phyloP scores from a whole-genome alignment of 371 early-diverging fungal species.

The Mucor piriformis region DNA sequence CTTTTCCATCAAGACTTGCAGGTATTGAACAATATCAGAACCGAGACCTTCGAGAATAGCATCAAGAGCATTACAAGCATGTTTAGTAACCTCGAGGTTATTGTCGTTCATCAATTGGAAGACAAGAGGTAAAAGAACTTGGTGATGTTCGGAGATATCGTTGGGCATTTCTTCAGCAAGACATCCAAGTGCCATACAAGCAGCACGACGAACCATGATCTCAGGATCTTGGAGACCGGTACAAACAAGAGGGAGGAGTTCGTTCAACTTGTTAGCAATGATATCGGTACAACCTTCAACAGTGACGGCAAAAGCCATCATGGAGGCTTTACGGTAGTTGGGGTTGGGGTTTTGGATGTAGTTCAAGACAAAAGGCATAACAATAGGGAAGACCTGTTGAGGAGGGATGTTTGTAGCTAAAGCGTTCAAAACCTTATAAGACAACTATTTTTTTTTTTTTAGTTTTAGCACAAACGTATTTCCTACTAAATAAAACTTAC shows the following conservation, averaged over 20 bases:
- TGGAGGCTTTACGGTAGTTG: slow-evolving; percentile 76
- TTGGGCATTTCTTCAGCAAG: slow-evolving; percentile 80
- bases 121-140: slow-evolving; percentile 76
- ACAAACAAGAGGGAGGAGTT: slow-evolving; percentile 72
- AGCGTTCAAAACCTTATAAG: slow-evolving; percentile 71
- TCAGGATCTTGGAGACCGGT: slow-evolving; percentile 80
- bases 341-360: slow-evolving; percentile 77
- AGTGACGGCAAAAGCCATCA: slow-evolving; percentile 82
- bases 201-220: slow-evolving; percentile 76
- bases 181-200: slow-evolving; percentile 83
- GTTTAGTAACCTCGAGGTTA: slow-evolving; percentile 67
- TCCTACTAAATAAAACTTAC: slow-evolving; percentile 4
- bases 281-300: slow-evolving; percentile 88
- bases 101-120: slow-evolving; percentile 77
- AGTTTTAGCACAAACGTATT: not conserved
- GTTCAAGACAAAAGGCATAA: slow-evolving; percentile 67
- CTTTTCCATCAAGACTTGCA: slow-evolving; percentile 79
- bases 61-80: slow-evolving; percentile 82
- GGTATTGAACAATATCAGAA: slow-evolving; percentile 71
- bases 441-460: slow-evolving; percentile 35
- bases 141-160: slow-evolving; percentile 78
- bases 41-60: slow-evolving; percentile 80
- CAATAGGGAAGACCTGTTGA: slow-evolving; percentile 81
- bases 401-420: slow-evolving; percentile 83
- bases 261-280: slow-evolving; percentile 69